Evolutionary conservation across 192 early-diverging fungal species (phyloP).

Genomic region (Umbelopsis ramanniana): DNA sequence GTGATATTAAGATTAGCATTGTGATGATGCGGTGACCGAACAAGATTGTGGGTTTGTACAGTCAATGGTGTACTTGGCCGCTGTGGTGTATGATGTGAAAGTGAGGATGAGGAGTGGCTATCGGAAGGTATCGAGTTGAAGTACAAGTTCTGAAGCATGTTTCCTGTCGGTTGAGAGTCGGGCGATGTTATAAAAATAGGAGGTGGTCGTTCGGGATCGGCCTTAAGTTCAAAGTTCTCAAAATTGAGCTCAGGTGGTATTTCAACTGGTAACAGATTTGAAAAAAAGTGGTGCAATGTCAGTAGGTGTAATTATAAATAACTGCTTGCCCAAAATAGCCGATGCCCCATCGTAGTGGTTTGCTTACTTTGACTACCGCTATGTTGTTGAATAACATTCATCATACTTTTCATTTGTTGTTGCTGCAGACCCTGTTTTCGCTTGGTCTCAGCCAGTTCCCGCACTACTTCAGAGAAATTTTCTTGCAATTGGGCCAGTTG

Average conservation of each 20-base stretch:
- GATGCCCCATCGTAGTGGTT: no score
- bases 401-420: slow-evolving; percentile 66
- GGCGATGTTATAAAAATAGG: slow-evolving; percentile 62
- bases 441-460: slow-evolving; percentile 73
- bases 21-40: not conserved
- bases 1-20: slow-evolving; percentile 20
- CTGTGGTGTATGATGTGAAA: slow-evolving; percentile 18
- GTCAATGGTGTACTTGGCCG: slow-evolving; percentile 35
- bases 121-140: slow-evolving; percentile 33
- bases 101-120: slow-evolving; percentile 18
- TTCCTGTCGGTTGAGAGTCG: slow-evolving; percentile 43
- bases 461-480: slow-evolving; percentile 68
- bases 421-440: slow-evolving; percentile 71
- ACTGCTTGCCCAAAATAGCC: no score
- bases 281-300: not conserved
- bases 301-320: not conserved
- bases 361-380: slow-evolving; percentile 32
- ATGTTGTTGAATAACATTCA: slow-evolving; percentile 58
- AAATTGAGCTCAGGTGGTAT: slow-evolving; percentile 34
- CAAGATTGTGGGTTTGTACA: slow-evolving; percentile 44
- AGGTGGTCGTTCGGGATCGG: slow-evolving; percentile 32
- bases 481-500: slow-evolving; percentile 76
- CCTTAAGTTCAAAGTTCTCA: slow-evolving; percentile 28
- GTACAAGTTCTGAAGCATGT: slow-evolving; percentile 39
- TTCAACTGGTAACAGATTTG: slow-evolving; percentile 7